A percentile compares a stretch with the other conserved stretches of the same genome.
Evolutionary conservation across 768 basidiomycete species (phyloP).

Genomic region (Panaeolus papilionaceus): DNA sequence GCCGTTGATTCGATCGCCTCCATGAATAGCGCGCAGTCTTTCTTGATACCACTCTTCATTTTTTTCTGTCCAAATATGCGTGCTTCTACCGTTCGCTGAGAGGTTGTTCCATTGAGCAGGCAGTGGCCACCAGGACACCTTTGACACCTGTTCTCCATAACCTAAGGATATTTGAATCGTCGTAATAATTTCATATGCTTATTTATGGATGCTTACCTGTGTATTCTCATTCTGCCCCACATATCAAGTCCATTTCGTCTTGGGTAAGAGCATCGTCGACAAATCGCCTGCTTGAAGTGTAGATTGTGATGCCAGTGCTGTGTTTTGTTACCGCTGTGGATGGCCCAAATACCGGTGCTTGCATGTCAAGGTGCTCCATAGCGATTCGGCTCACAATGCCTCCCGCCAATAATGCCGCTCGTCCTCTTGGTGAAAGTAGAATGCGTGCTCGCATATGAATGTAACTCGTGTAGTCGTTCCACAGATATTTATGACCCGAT

Average conservation of each 20-base stretch:
- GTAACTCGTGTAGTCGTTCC: neutral
- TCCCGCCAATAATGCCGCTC: slow-evolving; percentile 21
- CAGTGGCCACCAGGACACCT: slow-evolving; percentile 28
- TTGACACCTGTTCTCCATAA: slow-evolving; percentile 15
- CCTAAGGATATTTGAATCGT: too few relatives aligned
- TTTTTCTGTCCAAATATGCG: slow-evolving; percentile 28
- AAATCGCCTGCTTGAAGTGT: slow-evolving; percentile 2
- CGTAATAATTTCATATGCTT: neutral
- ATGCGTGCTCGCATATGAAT: neutral
- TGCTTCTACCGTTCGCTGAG: slow-evolving; percentile 19
- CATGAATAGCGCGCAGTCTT: slow-evolving; percentile 17
- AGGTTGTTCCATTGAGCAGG: neutral
- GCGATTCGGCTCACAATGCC: slow-evolving; percentile 23
- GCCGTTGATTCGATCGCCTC: neutral
- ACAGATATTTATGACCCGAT: neutral
- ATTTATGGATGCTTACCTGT: slow-evolving; percentile 21
- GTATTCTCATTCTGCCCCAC: slow-evolving; percentile 21
- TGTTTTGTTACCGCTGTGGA: slow-evolving; percentile 14
- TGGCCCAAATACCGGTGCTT: slow-evolving; percentile 18
- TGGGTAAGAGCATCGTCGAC: slow-evolving; percentile 24
- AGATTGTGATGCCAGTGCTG: slow-evolving; percentile 10
- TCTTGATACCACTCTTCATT: slow-evolving; percentile 30
- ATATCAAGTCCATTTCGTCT: slow-evolving; percentile 24
- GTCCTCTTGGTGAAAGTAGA: slow-evolving; percentile 4
- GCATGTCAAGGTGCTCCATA: slow-evolving; percentile 12